Evolutionary conservation across 2,329 filamentous ascomycete genomes (phyloP).

Genomic region (Aspergillus candidus): DNA sequence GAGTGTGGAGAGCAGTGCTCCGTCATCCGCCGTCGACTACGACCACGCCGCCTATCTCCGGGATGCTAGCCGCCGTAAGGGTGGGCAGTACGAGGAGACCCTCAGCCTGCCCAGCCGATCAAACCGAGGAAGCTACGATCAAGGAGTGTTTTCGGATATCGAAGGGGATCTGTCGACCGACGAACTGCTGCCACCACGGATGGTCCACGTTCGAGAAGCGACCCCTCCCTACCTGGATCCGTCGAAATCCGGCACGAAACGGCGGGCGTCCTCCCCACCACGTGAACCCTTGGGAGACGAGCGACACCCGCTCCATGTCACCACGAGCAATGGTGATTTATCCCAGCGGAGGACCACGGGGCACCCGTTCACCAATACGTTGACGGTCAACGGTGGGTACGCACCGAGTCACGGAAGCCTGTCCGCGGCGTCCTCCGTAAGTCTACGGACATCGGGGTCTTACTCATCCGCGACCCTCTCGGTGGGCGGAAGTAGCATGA

Average conservation of each 20-base stretch:
- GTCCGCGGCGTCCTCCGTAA: constrained; percentile 60
- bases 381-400: constrained; percentile 50
- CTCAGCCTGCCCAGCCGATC: constrained; percentile 47
- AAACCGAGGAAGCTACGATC: constrained; percentile 58
- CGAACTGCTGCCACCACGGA: constrained; percentile 30
- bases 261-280: constrained; percentile 59
- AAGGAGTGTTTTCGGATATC: constrained; percentile 49
- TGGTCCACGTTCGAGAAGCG: constrained; percentile 35
- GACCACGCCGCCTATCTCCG: constrained; percentile 33
- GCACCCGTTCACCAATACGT: constrained; percentile 51
- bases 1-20: constrained; percentile 38
- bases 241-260: constrained; percentile 53
- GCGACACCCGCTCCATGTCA: constrained; percentile 27
- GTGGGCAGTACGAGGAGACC: constrained; percentile 46
- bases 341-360: constrained; percentile 49
- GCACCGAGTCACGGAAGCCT: constrained; percentile 55
- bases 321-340: constrained; percentile 45
- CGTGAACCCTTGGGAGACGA: constrained; percentile 43
- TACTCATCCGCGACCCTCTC: constrained; percentile 59
- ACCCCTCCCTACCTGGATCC: constrained; percentile 32
- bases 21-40: constrained; percentile 35
- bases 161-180: constrained; percentile 39
- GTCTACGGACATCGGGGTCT: constrained; percentile 53
- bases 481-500: constrained; percentile 56
- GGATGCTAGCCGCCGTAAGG: constrained; percentile 39